Percentiles rank a stretch among this genome's conserved stretches.
These are phyloP conservation scores for Lantana camara DNA, from an alignment of 257 asterid species.

Conservation along the genomic window DNA sequence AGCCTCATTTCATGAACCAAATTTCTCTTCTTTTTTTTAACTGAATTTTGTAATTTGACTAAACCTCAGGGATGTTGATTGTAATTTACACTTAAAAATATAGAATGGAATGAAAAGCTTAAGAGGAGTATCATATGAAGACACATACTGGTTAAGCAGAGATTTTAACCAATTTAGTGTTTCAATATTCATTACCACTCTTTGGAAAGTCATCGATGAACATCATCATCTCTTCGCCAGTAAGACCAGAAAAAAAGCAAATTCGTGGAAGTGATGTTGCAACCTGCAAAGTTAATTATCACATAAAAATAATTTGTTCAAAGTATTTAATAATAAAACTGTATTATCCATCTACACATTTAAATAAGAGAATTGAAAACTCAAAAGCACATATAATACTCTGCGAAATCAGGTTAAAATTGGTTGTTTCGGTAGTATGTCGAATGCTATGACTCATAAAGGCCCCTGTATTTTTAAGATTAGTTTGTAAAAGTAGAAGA, in stretches of 20 bases:
- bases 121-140: not conserved
- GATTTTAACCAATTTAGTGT: not conserved
- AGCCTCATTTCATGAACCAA: no score
- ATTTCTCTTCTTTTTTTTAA: no score
- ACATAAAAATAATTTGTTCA: not conserved
- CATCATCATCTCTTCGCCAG: constrained; percentile 99
- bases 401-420: no score
- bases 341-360: not conserved
- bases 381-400: no score
- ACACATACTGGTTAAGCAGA: not conserved
- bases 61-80: no score
- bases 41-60: no score
- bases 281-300: constrained; percentile 44
- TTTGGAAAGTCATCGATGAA: constrained; percentile 85
- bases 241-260: constrained; percentile 91
- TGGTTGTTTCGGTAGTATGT: no score
- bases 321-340: not conserved
- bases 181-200: constrained; percentile 55
- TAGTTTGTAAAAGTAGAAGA: no score
- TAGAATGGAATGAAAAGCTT: not conserved
- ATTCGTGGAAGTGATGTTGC: constrained; percentile 81
- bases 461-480: no score
- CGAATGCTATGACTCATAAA: no score
- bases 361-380: not conserved
- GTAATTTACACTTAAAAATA: no score